phyloP scores from a whole-genome alignment of 352 stramenopile species.

The Phytopythium helicoides region DNA sequence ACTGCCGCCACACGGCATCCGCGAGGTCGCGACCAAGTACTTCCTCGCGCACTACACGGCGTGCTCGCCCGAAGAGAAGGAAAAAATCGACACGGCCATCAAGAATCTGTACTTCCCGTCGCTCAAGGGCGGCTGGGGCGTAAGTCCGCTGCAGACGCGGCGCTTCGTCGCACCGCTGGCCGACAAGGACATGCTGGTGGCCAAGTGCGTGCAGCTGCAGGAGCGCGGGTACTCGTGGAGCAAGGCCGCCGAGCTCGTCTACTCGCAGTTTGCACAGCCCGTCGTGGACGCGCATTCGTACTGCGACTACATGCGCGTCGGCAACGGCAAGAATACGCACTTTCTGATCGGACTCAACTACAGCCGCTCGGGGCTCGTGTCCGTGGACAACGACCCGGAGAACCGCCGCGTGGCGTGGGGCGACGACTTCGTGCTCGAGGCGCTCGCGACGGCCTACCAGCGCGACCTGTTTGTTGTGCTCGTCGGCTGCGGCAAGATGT shows the following conservation, averaged over 20 bases:
- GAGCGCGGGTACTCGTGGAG: constrained; percentile 75
- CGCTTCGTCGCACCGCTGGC: constrained; percentile 65
- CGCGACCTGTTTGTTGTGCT: constrained; percentile 87
- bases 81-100: constrained; percentile 82
- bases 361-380: constrained; percentile 70
- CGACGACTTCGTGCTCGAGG: constrained; percentile 84
- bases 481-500: constrained; percentile 87
- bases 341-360: constrained; percentile 84
- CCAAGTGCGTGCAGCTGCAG: constrained; percentile 77
- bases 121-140: constrained; percentile 78
- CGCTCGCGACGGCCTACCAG: constrained; percentile 83
- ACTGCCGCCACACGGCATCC: constrained; percentile 61
- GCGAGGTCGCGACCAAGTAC: constrained; percentile 70
- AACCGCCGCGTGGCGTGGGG: constrained; percentile 82
- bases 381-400: constrained; percentile 77
- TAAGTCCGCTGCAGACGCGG: constrained; percentile 79
- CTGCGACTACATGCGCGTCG: constrained; percentile 85
- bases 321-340: constrained; percentile 68
- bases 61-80: constrained; percentile 52
- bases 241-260: constrained; percentile 75
- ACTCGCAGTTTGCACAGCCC: constrained; percentile 66
- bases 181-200: constrained; percentile 73
- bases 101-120: constrained; percentile 85
- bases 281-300: constrained; percentile 77
- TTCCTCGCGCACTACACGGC: constrained; percentile 72